These are phyloP conservation scores for Musa itinerans DNA, from an alignment of 176 grass and related monocot species.

Conservation along the genomic window DNA sequence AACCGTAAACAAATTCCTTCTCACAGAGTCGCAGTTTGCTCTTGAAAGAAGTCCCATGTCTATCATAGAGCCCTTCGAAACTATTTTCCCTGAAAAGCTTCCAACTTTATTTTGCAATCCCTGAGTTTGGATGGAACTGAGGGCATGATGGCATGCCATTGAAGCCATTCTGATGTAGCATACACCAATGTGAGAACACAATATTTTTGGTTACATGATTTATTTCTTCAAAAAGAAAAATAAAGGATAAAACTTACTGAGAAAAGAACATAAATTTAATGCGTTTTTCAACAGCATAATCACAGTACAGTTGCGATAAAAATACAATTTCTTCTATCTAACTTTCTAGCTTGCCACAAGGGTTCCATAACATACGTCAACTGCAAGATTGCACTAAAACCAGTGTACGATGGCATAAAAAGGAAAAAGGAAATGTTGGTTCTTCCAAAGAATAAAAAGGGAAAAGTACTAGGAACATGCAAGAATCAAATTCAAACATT, in stretches of 20 bases:
- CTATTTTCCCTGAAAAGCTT: constrained; percentile 2
- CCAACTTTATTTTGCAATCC: neutral
- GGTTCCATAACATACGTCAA: no score
- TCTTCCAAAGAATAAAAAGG: neutral
- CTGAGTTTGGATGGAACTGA: constrained; percentile 18
- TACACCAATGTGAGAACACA: neutral
- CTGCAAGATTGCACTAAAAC: no score
- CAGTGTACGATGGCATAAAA: no score
- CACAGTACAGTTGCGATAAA: neutral
- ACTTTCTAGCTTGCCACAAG: neutral
- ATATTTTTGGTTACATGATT: neutral
- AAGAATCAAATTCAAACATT: no score
- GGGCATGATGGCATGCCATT: constrained; percentile 18
- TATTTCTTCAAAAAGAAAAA: neutral
- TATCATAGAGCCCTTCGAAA: constrained; percentile 2
- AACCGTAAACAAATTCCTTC: constrained; percentile 14
- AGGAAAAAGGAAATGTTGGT: no score
- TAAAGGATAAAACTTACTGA: no score
- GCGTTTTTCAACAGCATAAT: neutral
- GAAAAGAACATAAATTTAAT: no score
- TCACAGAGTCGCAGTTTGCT: constrained; percentile 4
- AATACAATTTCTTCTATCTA: neutral
- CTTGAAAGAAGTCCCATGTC: constrained; percentile 10
- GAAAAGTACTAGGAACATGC: no score
- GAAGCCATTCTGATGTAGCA: constrained; percentile 32